A percentile compares a stretch with the other conserved stretches of the same genome.
phyloP scores from a whole-genome alignment of 2,329 filamentous ascomycete species.

The Amphichorda felina region DNA sequence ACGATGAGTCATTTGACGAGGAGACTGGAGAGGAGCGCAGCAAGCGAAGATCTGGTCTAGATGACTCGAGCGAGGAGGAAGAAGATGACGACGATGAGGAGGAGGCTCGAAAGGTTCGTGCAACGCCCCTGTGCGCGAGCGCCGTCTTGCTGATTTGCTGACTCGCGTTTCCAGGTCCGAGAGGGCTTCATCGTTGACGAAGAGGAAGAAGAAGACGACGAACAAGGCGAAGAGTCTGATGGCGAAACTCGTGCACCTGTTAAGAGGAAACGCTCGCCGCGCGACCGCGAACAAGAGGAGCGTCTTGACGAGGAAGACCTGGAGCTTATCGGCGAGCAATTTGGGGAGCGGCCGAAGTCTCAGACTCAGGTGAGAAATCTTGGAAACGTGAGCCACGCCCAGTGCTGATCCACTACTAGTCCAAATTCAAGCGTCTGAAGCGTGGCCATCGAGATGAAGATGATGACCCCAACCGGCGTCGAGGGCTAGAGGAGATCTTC shows the following conservation, averaged over 20 bases:
- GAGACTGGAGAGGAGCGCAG: conserved; percentile 50
- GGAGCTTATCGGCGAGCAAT: conserved; percentile 81
- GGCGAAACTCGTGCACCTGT: conserved; percentile 39
- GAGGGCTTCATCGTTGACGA: conserved; percentile 96
- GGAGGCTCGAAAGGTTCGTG: conserved; percentile 56
- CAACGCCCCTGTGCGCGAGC: background rate
- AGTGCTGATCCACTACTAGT: conserved; percentile 31
- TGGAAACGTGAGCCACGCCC: background rate
- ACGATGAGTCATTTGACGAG: conserved; percentile 74
- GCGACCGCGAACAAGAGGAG: conserved; percentile 73
- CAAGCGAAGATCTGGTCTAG: conserved; percentile 34
- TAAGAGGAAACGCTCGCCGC: conserved; percentile 65
- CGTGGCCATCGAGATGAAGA: conserved; percentile 72
- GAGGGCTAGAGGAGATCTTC: conserved; percentile 85
- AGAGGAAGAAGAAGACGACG: conserved; percentile 63
- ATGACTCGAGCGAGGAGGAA: conserved; percentile 87
- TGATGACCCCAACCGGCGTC: conserved; percentile 50
- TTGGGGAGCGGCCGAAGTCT: conserved; percentile 49
- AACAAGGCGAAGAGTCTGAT: conserved; percentile 47
- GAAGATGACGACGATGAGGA: conserved; percentile 89
- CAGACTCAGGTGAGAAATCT: conserved; percentile 50
- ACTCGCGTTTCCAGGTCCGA: conserved; percentile 48
- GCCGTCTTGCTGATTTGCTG: background rate
- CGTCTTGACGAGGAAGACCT: conserved; percentile 93
- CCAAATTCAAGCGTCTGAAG: conserved; percentile 94